Conservation (phyloP, 768 basidiomycete species). For the Serendipita indica region DNA sequence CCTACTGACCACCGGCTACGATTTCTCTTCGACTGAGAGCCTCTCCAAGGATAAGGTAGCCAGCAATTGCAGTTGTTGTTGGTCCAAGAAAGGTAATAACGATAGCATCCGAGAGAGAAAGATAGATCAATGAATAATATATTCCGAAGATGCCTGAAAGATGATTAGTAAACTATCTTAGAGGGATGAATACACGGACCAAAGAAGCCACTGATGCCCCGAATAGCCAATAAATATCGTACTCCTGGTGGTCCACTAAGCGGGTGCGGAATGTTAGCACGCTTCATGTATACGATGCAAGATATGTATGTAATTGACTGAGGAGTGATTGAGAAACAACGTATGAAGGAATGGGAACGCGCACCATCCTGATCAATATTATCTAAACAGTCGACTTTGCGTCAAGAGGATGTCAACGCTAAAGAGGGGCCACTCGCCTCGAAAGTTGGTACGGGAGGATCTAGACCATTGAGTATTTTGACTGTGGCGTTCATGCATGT, state of each 20-base stretch:
- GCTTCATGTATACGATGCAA: constrained; percentile 38
- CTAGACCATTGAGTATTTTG: constrained; percentile 43
- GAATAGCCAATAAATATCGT: constrained; percentile 36
- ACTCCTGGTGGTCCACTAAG: constrained; percentile 56
- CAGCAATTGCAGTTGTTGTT: constrained; percentile 45
- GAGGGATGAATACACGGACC: constrained; percentile 26
- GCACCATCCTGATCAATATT: constrained; percentile 45
- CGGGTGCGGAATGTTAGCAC: constrained; percentile 37
- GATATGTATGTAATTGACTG: constrained; percentile 39
- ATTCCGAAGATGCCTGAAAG: constrained; percentile 39
- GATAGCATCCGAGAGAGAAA: constrained; percentile 65
- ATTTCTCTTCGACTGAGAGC: constrained; percentile 38
- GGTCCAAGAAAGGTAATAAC: constrained; percentile 66
- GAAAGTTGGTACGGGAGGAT: constrained; percentile 41
- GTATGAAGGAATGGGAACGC: constrained; percentile 13
- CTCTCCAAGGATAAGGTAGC: constrained; percentile 48
- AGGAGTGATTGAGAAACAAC: not conserved
- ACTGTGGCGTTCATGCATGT: constrained; percentile 47
- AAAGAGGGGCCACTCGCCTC: constrained; percentile 28
- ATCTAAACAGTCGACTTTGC: constrained; percentile 24
- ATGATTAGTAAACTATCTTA: not conserved
- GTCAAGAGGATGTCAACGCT: not conserved
- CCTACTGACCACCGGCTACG: constrained; percentile 33
- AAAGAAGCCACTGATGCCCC: constrained; percentile 38
- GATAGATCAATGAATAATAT: constrained; percentile 59